These are phyloP conservation scores for Xylaria bambusicola DNA, from an alignment of 495 filamentous ascomycete species.

Conservation along the genomic window DNA sequence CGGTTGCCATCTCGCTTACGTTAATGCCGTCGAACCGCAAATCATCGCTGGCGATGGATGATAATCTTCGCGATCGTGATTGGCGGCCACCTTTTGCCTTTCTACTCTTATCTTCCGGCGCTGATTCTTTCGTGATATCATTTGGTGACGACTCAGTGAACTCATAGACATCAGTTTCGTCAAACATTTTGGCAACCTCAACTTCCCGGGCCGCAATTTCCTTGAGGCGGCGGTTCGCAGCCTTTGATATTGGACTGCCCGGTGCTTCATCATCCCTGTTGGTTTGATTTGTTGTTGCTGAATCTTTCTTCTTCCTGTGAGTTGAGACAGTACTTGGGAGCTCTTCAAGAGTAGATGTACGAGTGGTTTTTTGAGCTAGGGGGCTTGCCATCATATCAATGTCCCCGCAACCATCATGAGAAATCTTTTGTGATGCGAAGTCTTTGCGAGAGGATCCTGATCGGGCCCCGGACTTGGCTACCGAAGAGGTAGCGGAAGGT, in stretches of 20 bases:
- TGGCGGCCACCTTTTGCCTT: constrained; percentile 23
- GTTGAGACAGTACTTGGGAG: constrained; percentile 34
- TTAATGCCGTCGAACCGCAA: constrained; percentile 19
- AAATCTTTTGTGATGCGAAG: constrained; percentile 6
- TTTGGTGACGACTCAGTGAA: constrained; percentile 36
- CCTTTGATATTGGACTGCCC: constrained; percentile 16
- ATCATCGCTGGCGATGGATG: constrained; percentile 27
- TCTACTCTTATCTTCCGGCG: constrained; percentile 14
- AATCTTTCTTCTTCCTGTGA: constrained; percentile 36
- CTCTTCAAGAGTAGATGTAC: constrained; percentile 17
- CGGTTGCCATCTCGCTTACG: constrained; percentile 20
- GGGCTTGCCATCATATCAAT: constrained; percentile 31
- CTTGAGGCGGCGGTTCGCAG: constrained; percentile 25
- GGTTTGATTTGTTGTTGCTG: constrained; percentile 8
- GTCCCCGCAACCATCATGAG: background rate
- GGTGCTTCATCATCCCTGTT: background rate
- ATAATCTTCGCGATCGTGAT: constrained; percentile 30
- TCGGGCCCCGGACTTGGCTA: constrained; percentile 24
- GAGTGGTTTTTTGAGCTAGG: constrained; percentile 24
- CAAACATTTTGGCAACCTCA: constrained; percentile 26
- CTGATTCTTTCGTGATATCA: constrained; percentile 16
- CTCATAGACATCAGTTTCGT: constrained; percentile 38
- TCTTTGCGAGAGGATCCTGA: constrained; percentile 25
- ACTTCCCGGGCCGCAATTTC: constrained; percentile 31
- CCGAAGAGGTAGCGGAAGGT: constrained; percentile 25